Percentiles rank a stretch among this genome's conserved stretches.
These are phyloP conservation scores for Colletotrichum horii DNA, from an alignment of 2,329 filamentous ascomycete genomes.

Conservation along the genomic window DNA sequence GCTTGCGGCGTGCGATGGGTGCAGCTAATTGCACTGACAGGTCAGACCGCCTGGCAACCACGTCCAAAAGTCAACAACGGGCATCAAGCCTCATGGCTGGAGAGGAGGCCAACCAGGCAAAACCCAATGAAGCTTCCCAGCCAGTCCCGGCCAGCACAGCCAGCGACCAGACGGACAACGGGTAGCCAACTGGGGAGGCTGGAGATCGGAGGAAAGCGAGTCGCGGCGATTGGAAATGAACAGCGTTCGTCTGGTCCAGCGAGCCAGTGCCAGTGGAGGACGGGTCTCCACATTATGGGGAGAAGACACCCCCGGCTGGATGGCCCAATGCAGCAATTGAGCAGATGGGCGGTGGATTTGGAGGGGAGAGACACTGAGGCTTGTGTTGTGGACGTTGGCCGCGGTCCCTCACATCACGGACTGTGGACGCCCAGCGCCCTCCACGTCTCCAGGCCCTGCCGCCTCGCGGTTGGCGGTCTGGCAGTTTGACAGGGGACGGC, in stretches of 20 bases:
- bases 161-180: background rate
- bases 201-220: slow-evolving; percentile 10
- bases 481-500: background rate
- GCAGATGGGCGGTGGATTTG: slow-evolving; percentile 12
- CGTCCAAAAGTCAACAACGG: background rate
- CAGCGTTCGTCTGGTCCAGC: slow-evolving; percentile 18
- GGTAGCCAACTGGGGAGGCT: slow-evolving; percentile 10
- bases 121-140: background rate
- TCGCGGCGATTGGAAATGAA: slow-evolving; percentile 18
- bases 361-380: background rate
- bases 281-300: background rate
- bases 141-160: background rate
- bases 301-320: background rate
- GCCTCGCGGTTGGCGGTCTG: background rate
- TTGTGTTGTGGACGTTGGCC: background rate
- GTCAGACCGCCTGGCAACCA: background rate
- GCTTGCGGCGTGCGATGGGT: background rate
- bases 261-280: slow-evolving; percentile 1
- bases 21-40: background rate
- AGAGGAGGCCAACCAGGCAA: background rate
- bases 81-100: background rate
- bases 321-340: slow-evolving; percentile 16
- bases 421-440: background rate
- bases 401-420: background rate
- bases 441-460: background rate